A percentile compares a stretch with the other conserved stretches of the same genome.
These are phyloP conservation scores for Podaxis rugospora DNA, from an alignment of 768 basidiomycete species.

Conservation along the genomic window DNA sequence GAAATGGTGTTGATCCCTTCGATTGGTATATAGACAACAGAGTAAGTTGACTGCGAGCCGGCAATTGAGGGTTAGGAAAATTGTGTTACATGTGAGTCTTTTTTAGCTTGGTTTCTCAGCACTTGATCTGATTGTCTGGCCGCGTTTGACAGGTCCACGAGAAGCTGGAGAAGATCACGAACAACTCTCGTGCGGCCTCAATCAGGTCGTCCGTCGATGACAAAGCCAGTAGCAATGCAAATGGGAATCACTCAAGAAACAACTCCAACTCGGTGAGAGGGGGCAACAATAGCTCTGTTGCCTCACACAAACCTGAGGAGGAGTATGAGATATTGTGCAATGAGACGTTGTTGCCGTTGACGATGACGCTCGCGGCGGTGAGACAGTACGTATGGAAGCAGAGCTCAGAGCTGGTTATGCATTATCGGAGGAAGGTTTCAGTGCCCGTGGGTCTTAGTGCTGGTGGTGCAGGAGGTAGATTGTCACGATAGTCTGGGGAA, in stretches of 20 bases:
- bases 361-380: slow-evolving; percentile 88
- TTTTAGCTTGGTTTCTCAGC: not conserved
- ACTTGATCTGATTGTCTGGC: not conserved
- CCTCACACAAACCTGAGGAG: slow-evolving; percentile 47
- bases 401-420: slow-evolving; percentile 65
- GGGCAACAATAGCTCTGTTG: not conserved
- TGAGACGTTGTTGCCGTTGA: slow-evolving; percentile 73
- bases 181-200: slow-evolving; percentile 25
- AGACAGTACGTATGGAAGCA: slow-evolving; percentile 89
- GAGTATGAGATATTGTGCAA: slow-evolving; percentile 87
- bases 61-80: slow-evolving; percentile 80
- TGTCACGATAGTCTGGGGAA: not conserved
- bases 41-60: slow-evolving; percentile 87
- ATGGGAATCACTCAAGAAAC: slow-evolving; percentile 15
- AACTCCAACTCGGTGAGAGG: not conserved
- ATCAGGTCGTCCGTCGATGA: slow-evolving; percentile 35
- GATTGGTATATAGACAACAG: slow-evolving; percentile 44
- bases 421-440: slow-evolving; percentile 54
- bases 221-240: slow-evolving; percentile 18
- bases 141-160: slow-evolving; percentile 63
- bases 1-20: not conserved
- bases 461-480: not conserved
- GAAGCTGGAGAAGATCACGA: slow-evolving; percentile 60
- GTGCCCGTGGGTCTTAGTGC: not conserved
- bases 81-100: slow-evolving; percentile 67